phyloP scores from a whole-genome alignment of 352 stramenopile species.

The Phytophthora ohioensis region DNA sequence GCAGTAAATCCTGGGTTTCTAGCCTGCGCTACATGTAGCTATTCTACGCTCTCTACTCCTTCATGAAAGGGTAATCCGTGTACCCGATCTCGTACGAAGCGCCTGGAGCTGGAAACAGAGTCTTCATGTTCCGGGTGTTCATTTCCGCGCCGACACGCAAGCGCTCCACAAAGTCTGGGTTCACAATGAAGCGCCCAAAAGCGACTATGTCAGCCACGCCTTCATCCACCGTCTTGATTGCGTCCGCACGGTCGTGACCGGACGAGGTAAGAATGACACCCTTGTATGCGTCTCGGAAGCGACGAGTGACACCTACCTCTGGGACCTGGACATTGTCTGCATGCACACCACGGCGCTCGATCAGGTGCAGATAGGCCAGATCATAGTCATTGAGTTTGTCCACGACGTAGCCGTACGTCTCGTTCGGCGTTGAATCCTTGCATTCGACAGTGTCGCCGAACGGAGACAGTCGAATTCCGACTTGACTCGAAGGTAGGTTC shows the following conservation, averaged over 20 bases:
- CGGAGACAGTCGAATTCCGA: slow-evolving; percentile 32
- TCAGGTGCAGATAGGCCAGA: not conserved
- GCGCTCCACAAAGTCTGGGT: too few species aligned
- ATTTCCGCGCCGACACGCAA: too few species aligned
- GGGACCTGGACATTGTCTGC: not conserved
- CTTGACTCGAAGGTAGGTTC: slow-evolving; percentile 28
- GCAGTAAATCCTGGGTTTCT: too few species aligned
- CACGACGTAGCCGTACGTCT: slow-evolving; percentile 46
- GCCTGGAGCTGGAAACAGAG: too few species aligned
- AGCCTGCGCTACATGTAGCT: too few species aligned
- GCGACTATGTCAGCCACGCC: not conserved
- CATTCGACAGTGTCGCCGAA: slow-evolving; percentile 44
- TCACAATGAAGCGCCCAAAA: too few species aligned
- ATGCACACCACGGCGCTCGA: not conserved
- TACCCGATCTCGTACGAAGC: too few species aligned
- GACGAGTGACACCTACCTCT: not conserved
- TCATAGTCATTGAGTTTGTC: slow-evolving; percentile 34
- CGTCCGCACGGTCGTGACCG: not conserved
- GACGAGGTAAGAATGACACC: too few species aligned
- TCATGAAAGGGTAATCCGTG: too few species aligned
- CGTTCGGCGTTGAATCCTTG: slow-evolving; percentile 39
- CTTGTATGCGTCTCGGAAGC: not conserved
- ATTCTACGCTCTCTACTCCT: too few species aligned
- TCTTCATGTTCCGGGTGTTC: too few species aligned
- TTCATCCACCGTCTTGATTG: not conserved